Evolutionary conservation across 805 yeast species (phyloP), one percentile per base, ranked within the genome.

Genomic region (Metschnikowia lochheadii): DNA sequence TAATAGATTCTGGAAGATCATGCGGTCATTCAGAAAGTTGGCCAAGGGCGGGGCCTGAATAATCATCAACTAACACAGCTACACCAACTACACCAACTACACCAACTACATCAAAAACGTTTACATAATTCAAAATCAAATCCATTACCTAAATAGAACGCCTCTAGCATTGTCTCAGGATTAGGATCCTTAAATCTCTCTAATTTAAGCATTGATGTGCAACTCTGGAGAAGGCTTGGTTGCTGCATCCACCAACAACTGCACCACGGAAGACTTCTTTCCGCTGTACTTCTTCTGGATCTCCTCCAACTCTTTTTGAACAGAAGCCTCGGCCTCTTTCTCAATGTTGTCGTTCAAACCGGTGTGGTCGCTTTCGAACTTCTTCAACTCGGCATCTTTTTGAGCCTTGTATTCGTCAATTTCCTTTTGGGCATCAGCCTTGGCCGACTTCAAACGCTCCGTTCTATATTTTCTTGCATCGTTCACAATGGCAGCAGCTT

Each of bases 401-500:
- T 83, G 80, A 46, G 77, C 67, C 77, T 88, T 91, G 80, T 94
- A 94, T 50, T 82, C 84, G 57, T 84, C 87, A 62, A 94, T 89
- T 70, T 94, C 99, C 50, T 77, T 73, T 56, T 89, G 86, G 35
- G 99, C 99, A 68, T 94, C 98, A 21, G 85, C 74, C 76, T 90
- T 92, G 48, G 98, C 96, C 43, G 94, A 91, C 81, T 92, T 94
- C 67, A 94, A 79, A 58, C 90, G 87, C 59, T 82, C 85, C 39
- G 94, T 80, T 71, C 96, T 89, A 75, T 85, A 53, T 61, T 84
- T 80, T 78, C 98, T 88, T 21, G 99, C 97, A 66, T 87, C 86
- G 63, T 91, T 80, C 54, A 94, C 98, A 56, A 91, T 87, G 61
- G 85, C 91, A 61, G 96, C 97, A n/a, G 99, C 98, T 63, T 89